Percentiles rank a stretch among this genome's conserved stretches.
phyloP scores from a whole-genome alignment of 192 early-diverging fungal species.

The Spinellus fusiger region DNA sequence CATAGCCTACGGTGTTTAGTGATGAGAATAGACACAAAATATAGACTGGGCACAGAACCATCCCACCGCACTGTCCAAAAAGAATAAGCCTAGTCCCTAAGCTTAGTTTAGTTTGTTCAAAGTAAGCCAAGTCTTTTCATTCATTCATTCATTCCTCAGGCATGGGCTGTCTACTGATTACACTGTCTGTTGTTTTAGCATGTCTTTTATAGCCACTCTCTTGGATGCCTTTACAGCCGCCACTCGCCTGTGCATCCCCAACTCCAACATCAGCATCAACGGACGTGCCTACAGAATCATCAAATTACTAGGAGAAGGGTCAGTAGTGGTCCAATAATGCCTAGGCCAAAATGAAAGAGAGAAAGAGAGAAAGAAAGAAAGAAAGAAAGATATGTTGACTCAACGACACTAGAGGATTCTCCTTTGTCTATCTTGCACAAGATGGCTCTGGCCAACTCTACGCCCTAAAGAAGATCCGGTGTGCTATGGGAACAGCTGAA shows the following conservation, averaged over 20 bases:
- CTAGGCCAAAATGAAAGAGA: background rate
- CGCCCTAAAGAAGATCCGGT: slow-evolving; percentile 67
- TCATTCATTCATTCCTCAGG: background rate
- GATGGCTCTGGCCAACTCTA: slow-evolving; percentile 41
- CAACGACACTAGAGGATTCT: slow-evolving; percentile 54
- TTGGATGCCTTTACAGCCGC: slow-evolving; percentile 31
- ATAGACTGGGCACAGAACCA: too few relatives aligned
- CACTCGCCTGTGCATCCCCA: slow-evolving; percentile 43
- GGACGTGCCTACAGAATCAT: slow-evolving; percentile 50
- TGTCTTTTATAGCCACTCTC: slow-evolving; percentile 28
- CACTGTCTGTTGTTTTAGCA: too few relatives aligned
- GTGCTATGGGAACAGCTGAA: slow-evolving; percentile 52
- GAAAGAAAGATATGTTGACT: background rate
- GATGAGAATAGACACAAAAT: too few relatives aligned
- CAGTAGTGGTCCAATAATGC: background rate
- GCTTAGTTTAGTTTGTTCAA: too few relatives aligned
- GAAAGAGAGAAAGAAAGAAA: background rate
- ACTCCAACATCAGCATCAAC: slow-evolving; percentile 51
- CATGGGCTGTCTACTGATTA: too few relatives aligned
- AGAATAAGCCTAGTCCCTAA: too few relatives aligned
- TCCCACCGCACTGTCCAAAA: too few relatives aligned
- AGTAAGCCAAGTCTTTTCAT: too few relatives aligned
- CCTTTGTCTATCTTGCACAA: slow-evolving; percentile 60
- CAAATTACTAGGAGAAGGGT: slow-evolving; percentile 64
- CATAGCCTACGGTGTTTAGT: too few relatives aligned